phyloP scores from a whole-genome alignment of 2,329 filamentous ascomycete species.

The Monosporascus sp. region DNA sequence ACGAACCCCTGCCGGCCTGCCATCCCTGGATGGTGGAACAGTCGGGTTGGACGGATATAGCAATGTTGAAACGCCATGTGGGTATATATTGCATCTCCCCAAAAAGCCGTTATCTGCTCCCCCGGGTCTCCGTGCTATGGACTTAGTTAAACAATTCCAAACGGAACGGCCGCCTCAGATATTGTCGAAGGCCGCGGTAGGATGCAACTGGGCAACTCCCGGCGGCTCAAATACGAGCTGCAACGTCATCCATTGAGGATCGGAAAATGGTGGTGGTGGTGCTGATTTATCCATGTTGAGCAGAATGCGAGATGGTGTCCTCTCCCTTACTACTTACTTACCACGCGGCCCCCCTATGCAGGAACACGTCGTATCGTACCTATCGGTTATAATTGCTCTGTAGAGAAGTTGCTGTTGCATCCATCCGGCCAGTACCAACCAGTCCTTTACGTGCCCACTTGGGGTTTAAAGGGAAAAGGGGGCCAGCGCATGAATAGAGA shows the following conservation, averaged over 20 bases:
- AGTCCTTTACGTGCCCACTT: background rate
- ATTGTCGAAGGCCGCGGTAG: conserved; percentile 5
- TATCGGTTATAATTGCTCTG: background rate
- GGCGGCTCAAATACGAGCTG: conserved; percentile 15
- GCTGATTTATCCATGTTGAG: background rate
- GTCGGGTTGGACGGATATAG: no score
- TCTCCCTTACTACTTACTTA: background rate
- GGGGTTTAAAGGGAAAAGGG: background rate
- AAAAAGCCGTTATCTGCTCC: no score
- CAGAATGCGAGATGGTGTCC: no score
- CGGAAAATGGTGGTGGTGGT: background rate
- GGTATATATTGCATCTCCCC: no score
- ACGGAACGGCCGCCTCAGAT: background rate
- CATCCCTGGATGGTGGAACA: no score
- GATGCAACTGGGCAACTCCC: conserved; percentile 6
- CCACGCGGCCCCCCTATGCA: background rate
- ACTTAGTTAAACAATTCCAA: no score
- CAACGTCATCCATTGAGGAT: conserved; percentile 5
- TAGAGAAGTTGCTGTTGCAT: background rate
- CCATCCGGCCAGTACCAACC: background rate
- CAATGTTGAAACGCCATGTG: no score
- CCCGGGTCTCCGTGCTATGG: no score
- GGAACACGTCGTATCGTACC: background rate
- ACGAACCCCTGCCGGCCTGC: no score
- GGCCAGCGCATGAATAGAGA: background rate